phyloP scores from a whole-genome alignment of 192 early-diverging fungal species.

The Rhizoclosmatium sp. region DNA sequence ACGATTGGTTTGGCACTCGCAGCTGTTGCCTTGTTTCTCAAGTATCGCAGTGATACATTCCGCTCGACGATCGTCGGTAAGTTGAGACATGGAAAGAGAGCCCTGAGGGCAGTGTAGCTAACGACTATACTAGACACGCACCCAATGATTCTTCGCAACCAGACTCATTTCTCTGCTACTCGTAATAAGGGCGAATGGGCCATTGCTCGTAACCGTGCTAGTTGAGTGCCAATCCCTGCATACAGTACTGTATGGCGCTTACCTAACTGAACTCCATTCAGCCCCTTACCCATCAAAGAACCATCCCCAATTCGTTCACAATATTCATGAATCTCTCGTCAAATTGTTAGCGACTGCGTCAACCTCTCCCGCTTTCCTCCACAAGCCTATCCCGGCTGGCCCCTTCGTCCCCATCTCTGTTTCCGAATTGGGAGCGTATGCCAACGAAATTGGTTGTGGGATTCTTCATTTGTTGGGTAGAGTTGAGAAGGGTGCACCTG shows the following conservation, averaged over 20 bases:
- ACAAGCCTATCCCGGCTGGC: not conserved
- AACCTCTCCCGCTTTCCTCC: not conserved
- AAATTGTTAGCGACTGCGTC: not conserved
- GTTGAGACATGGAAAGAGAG: not conserved
- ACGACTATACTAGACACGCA: slow-evolving; percentile 6
- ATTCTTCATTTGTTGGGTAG: not conserved
- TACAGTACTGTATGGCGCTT: not conserved
- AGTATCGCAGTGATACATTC: slow-evolving; percentile 21
- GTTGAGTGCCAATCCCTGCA: not conserved
- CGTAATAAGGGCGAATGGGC: slow-evolving; percentile 31
- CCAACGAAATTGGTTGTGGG: slow-evolving; percentile 4
- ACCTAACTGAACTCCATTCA: not conserved
- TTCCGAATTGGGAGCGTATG: not conserved
- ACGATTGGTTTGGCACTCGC: not conserved
- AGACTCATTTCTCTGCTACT: not conserved
- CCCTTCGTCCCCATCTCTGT: slow-evolving; percentile 6
- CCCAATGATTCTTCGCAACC: slow-evolving; percentile 15
- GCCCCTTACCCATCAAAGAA: slow-evolving; percentile 21
- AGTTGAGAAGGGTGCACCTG: not conserved
- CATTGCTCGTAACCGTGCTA: slow-evolving; percentile 23
- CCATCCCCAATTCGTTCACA: slow-evolving; percentile 24
- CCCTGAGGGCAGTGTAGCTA: not conserved
- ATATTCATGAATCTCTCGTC: slow-evolving; percentile 12
- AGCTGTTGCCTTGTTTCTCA: slow-evolving; percentile 5
- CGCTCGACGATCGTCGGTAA: slow-evolving; percentile 1